Base-by-base conservation (phyloP, 768 basidiomycete genomes). In the Suillus subaureus region DNA sequence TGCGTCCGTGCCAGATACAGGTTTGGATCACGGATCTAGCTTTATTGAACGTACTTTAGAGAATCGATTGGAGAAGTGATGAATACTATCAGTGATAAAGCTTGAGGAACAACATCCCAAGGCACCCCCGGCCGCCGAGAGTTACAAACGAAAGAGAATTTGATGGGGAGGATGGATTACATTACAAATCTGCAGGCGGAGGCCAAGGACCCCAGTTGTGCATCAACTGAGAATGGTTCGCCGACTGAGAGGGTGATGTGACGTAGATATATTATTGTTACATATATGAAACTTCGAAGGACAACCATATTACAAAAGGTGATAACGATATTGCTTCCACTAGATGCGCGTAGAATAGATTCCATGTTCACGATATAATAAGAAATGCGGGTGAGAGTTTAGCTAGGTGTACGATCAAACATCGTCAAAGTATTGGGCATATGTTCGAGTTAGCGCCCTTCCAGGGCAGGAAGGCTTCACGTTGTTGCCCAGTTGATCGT, bases 31-130 rank as follows among this genome's bases (percentile, higher is more conserved):
- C n/a, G n/a, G n/a, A n/a, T n/a, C n/a, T n/a, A n/a, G n/a, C n/a
- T n/a, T n/a, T n/a, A n/a, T n/a, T n/a, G n/a, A n/a, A n/a, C n/a
- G n/a, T n/a, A n/a, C n/a, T n/a, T 31, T 31, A 31, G 2, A 31
- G 31, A 31, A 31, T 31, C 31, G 31, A 31, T 31, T 31, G 33
- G 33, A 12, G 79, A 84, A 16, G 75, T 83, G 42, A 83, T 85
- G 47, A 64, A 71, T 0, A 78, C 81, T 31, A 74, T 87, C 15
- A 79, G 82, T 69, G 74, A 77, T 40, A 83, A 87, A 70, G 7
- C 4, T 6, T 35, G 7, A 35, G 33, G 3, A 35, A 35, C 33
- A 6, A 35, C 33, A 31, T 31, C 31, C 31, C 31, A 31, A 31
- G 31, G 31, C 31, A 31, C 4, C 31, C 4, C 31, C 31, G 4